phyloP scores from a whole-genome alignment of 208 protist species.

The Trypanosomatidae sp. region DNA sequence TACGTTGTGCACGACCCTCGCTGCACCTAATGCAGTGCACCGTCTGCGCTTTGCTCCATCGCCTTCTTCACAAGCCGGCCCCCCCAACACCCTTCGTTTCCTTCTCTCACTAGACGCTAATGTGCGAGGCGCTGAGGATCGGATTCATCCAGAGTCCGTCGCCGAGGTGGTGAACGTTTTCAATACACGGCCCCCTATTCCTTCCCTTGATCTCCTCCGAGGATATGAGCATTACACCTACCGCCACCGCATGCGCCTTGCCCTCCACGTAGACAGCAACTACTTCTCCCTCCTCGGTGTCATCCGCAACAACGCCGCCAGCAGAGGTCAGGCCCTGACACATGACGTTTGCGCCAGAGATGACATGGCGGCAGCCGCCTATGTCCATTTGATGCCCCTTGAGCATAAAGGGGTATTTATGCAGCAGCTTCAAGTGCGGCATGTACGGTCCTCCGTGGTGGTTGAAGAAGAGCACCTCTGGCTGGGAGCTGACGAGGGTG shows the following conservation, averaged over 20 bases:
- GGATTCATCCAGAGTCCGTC: conserved; percentile 96
- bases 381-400: conserved; percentile 95
- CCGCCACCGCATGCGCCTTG: conserved; percentile 96
- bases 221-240: conserved; percentile 93
- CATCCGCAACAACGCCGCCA: conserved; percentile 82
- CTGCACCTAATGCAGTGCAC: neutral
- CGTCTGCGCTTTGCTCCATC: neutral
- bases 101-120: conserved; percentile 39
- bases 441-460: conserved; percentile 95
- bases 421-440: conserved; percentile 95
- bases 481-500: conserved; percentile 90
- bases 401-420: conserved; percentile 98
- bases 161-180: conserved; percentile 97
- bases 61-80: neutral
- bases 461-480: conserved; percentile 96
- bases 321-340: conserved; percentile 96
- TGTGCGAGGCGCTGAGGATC: conserved; percentile 83
- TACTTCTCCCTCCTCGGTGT: conserved; percentile 51
- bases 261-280: conserved; percentile 95
- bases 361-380: conserved; percentile 96
- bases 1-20: neutral
- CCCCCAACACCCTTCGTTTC: neutral
- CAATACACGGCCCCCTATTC: conserved; percentile 95
- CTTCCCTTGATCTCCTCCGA: conserved; percentile 90
- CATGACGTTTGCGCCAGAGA: conserved; percentile 98